These are phyloP conservation scores for Erucastrum elatum DNA, from an alignment of 345 rosid species.

Conservation along the genomic window DNA sequence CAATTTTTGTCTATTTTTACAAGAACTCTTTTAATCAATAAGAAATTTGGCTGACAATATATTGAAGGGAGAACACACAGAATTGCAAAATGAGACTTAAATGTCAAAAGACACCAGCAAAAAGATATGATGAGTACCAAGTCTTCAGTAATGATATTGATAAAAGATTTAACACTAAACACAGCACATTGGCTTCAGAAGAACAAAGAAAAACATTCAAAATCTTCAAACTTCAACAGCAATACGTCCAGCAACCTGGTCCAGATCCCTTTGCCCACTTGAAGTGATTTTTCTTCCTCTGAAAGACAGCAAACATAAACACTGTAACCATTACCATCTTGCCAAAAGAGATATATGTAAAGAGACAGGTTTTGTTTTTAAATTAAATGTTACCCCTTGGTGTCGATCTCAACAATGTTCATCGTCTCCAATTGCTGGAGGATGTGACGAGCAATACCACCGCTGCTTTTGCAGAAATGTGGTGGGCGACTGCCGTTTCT, in stretches of 20 bases:
- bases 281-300: conserved; percentile 90
- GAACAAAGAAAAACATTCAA: conserved; percentile 4
- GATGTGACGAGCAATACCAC: conserved; percentile 79
- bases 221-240: conserved; percentile 47
- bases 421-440: conserved; percentile 73
- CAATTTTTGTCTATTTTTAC: not conserved
- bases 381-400: conserved; percentile 52
- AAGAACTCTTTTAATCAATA: not conserved
- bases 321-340: not conserved
- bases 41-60: not conserved
- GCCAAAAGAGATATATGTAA: not conserved
- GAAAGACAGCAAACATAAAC: conserved; percentile 2
- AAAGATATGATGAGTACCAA: conserved; percentile 7
- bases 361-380: not conserved
- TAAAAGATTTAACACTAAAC: conserved; percentile 24
- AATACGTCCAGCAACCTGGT: conserved; percentile 85
- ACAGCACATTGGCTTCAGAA: conserved; percentile 11
- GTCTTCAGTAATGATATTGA: conserved; percentile 23
- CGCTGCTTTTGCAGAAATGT: conserved; percentile 89
- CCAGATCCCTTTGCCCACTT: conserved; percentile 82
- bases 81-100: not conserved
- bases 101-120: not conserved
- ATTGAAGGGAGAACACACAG: not conserved
- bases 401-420: conserved; percentile 65
- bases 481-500: conserved; percentile 86